Evolutionary conservation across 2,329 filamentous ascomycete genomes (phyloP), one percentile per base, ranked within the genome.

Genomic region (Cylindrodendrum hubeiense): DNA sequence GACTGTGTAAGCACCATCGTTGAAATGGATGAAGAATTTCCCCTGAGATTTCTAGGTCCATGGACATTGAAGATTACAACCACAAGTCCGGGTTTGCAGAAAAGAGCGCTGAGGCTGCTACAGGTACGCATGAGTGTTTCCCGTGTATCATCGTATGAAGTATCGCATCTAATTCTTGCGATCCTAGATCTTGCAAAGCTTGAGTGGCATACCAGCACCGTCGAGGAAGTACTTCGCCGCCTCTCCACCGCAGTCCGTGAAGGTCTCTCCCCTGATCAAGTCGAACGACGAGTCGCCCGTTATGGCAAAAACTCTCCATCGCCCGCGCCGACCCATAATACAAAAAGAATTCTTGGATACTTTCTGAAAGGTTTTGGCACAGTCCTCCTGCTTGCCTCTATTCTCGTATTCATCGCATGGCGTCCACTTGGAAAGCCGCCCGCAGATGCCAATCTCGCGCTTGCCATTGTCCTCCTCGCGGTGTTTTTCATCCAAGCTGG

Each of bases 371-470:
- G 92, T 1, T 95, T 95, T 70, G 92, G 92, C 3, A 84, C 88
- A 1, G 88, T 95, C 54, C 84, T 95, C 4, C 84, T 94, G 7
- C 74, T 90, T 3, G 92, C 91, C 19, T 84, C 87, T 21, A 86
- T 94, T 37, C 84, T 95, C 3, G 92, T 95, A 53, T 93, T 94
- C 73, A 81, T 95, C 63, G 89, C 91, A 3, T 95, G 92, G 91
- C 90, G 88, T 67, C 93, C 92, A 0, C 86, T 95, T 0, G 92
- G 92, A 5, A 75, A 91, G 10, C 92, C 92, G 3, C 91, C 92
- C 3, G 86, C 89, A 0, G 71, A 86, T 15, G 91, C 92, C 7
- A 95, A 95, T 74, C 71, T 89, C 69, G 92, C 91, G 0, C 84
- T 95, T 24, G 92, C 90, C 0, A 92, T 93, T 71, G 91, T 95